These are phyloP conservation scores for Penicillium sp. DNA, from an alignment of 2,329 filamentous ascomycete species.

Conservation along the genomic window DNA sequence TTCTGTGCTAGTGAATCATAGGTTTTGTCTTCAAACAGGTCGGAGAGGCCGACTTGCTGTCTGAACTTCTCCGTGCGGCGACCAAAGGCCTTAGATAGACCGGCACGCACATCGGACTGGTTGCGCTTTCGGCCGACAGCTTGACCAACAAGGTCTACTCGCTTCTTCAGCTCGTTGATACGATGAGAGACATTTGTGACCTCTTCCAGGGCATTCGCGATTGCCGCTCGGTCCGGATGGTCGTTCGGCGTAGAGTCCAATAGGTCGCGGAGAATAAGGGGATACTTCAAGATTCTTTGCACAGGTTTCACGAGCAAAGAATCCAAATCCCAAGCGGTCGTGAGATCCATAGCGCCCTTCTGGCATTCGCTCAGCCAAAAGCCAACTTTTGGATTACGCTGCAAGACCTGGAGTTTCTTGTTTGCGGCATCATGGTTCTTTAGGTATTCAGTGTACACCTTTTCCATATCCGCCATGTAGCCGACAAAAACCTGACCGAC, in stretches of 20 bases:
- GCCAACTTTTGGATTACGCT: slow-evolving; percentile 57
- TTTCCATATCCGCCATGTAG: slow-evolving; percentile 59
- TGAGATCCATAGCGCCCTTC: slow-evolving; percentile 86
- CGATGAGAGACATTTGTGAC: slow-evolving; percentile 58
- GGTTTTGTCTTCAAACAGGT: slow-evolving; percentile 71
- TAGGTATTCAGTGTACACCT: slow-evolving; percentile 63
- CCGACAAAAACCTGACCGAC: slow-evolving; percentile 59
- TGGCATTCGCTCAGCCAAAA: slow-evolving; percentile 94
- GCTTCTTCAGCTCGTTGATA: slow-evolving; percentile 95
- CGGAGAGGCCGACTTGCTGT: slow-evolving; percentile 63
- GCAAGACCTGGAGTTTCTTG: slow-evolving; percentile 53
- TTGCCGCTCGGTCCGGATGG: slow-evolving; percentile 73
- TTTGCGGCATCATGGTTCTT: slow-evolving; percentile 65
- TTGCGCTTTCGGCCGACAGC: slow-evolving; percentile 83
- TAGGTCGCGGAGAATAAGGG: slow-evolving; percentile 76
- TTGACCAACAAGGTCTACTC: slow-evolving; percentile 86
- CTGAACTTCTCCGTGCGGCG: slow-evolving; percentile 83
- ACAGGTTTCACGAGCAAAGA: slow-evolving; percentile 97
- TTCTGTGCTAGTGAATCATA: slow-evolving; percentile 80
- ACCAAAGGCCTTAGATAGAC: slow-evolving; percentile 83
- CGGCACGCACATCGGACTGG: slow-evolving; percentile 81
- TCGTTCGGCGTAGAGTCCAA: slow-evolving; percentile 74
- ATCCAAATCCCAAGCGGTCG: slow-evolving; percentile 89
- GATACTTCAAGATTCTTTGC: slow-evolving; percentile 91
- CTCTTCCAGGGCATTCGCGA: slow-evolving; percentile 72